Evolutionary conservation across 495 filamentous ascomycete genomes (phyloP).

Genomic region (Tuber magnatum): DNA sequence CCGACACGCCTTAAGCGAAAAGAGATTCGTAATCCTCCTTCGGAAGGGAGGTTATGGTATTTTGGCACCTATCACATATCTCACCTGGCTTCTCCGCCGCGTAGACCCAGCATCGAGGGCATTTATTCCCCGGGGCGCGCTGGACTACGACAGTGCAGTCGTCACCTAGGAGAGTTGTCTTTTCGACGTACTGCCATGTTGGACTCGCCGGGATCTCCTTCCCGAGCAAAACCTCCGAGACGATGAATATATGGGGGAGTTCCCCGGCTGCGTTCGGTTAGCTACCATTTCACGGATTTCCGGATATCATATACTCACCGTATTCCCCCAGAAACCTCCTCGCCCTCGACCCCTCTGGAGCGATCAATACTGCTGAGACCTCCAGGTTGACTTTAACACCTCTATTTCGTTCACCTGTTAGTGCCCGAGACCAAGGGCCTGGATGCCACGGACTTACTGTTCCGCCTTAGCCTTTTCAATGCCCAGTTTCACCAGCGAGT

Average conservation of each 20-base stretch:
- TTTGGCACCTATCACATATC: slow-evolving; percentile 68
- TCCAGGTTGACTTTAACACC: slow-evolving; percentile 35
- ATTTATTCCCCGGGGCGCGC: slow-evolving; percentile 64
- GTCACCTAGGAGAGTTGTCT: slow-evolving; percentile 42
- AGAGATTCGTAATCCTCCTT: slow-evolving; percentile 17
- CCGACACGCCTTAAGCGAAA: not conserved
- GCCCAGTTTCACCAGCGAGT: slow-evolving; percentile 27
- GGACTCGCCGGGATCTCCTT: slow-evolving; percentile 29
- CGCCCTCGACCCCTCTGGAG: slow-evolving; percentile 26
- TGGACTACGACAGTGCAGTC: slow-evolving; percentile 52
- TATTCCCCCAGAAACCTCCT: slow-evolving; percentile 49
- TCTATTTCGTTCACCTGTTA: slow-evolving; percentile 18
- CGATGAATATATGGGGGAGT: slow-evolving; percentile 67
- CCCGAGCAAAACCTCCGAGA: slow-evolving; percentile 58
- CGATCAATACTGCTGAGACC: slow-evolving; percentile 32
- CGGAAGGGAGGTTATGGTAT: slow-evolving; percentile 31
- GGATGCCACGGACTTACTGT: slow-evolving; percentile 24
- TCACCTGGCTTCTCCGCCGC: slow-evolving; percentile 52
- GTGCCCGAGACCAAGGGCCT: slow-evolving; percentile 26
- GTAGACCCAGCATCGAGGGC: slow-evolving; percentile 82
- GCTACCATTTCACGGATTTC: not conserved
- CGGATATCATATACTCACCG: slow-evolving; percentile 33
- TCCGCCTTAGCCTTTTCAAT: slow-evolving; percentile 23
- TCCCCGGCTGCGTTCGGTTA: slow-evolving; percentile 43
- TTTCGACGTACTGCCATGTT: slow-evolving; percentile 50